These are phyloP conservation scores for Fusarium floridanum DNA, from an alignment of 2,329 filamentous ascomycete species.

Conservation along the genomic window DNA sequence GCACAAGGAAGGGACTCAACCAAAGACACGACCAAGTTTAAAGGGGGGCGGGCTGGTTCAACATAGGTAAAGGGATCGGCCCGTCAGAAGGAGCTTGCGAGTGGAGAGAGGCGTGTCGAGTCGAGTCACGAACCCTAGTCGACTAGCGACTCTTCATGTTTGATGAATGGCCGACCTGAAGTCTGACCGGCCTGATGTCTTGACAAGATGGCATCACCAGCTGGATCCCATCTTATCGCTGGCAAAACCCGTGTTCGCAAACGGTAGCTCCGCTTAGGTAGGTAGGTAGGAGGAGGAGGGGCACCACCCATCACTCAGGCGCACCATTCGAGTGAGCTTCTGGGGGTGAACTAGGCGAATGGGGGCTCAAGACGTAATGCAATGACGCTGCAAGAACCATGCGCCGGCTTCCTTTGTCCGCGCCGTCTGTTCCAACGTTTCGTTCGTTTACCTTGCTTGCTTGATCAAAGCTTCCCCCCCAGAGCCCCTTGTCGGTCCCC, in stretches of 20 bases:
- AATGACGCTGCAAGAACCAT: slow-evolving; percentile 38
- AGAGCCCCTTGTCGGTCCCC: slow-evolving; percentile 22
- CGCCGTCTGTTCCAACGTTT: neutral
- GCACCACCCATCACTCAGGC: slow-evolving; percentile 3
- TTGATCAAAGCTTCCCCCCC: neutral
- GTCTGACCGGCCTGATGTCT: slow-evolving; percentile 22
- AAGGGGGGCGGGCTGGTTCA: slow-evolving; percentile 14
- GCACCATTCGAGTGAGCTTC: slow-evolving; percentile 13
- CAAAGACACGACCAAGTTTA: neutral
- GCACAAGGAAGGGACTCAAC: neutral
- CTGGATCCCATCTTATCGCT: slow-evolving; percentile 34
- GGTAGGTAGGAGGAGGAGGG: neutral
- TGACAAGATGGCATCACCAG: slow-evolving; percentile 43
- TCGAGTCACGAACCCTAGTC: slow-evolving; percentile 1
- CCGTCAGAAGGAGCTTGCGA: slow-evolving; percentile 33
- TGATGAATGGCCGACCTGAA: slow-evolving; percentile 8
- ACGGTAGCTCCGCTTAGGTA: slow-evolving; percentile 24
- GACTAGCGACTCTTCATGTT: neutral
- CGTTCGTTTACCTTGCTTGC: neutral
- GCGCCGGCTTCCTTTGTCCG: slow-evolving; percentile 9
- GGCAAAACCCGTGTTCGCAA: slow-evolving; percentile 1
- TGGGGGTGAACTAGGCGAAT: slow-evolving; percentile 37
- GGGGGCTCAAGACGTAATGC: slow-evolving; percentile 44
- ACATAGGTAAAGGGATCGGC: slow-evolving; percentile 38
- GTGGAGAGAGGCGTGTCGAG: slow-evolving; percentile 10